Evolutionary conservation across 352 stramenopile genomes (phyloP).

Genomic region (Pythium phragmitis): DNA sequence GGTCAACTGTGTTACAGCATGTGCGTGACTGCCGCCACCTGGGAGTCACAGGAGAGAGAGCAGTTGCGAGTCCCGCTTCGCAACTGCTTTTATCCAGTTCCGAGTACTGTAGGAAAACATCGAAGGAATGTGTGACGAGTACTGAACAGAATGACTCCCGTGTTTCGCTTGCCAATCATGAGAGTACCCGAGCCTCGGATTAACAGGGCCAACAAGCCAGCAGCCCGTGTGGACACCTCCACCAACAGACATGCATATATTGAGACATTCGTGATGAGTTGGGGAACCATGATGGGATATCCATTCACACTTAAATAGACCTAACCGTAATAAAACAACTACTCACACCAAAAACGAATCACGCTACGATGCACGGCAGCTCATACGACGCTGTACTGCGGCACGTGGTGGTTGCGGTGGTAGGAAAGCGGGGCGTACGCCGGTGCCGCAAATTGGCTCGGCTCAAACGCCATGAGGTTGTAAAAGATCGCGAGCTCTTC

Average conservation of each 20-base stretch:
- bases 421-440: constrained; percentile 12
- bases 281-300: constrained; percentile 11
- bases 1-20: neutral
- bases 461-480: constrained; percentile 74
- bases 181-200: too few relatives aligned
- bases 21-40: too few relatives aligned
- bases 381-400: constrained; percentile 24
- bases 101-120: constrained; percentile 3
- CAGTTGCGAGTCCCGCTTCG: neutral
- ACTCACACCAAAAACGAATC: neutral
- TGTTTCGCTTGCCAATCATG: too few relatives aligned
- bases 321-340: constrained; percentile 2
- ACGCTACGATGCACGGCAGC: neutral
- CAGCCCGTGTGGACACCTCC: too few relatives aligned
- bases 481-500: constrained; percentile 81
- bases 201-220: too few relatives aligned
- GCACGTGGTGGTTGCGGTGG: constrained; percentile 27
- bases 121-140: constrained; percentile 5
- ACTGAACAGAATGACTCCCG: neutral
- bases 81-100: too few relatives aligned
- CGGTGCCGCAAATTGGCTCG: constrained; percentile 23
- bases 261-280: neutral
- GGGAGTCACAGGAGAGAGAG: too few relatives aligned
- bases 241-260: neutral
- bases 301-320: constrained; percentile 25